phyloP scores from a whole-genome alignment of 371 early-diverging fungal species.

The Rhizopus sp. region DNA sequence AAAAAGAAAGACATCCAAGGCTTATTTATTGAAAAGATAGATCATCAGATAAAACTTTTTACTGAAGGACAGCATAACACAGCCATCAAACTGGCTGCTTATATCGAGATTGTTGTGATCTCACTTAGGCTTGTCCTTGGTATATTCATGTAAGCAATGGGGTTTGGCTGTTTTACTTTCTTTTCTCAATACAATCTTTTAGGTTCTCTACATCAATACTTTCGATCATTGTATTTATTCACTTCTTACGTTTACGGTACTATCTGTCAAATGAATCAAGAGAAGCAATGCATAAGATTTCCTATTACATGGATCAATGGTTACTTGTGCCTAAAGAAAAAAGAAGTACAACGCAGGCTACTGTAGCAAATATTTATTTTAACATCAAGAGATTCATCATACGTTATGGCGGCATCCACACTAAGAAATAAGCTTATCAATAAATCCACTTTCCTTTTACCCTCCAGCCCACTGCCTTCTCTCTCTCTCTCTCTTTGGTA shows the following conservation, averaged over 20 bases:
- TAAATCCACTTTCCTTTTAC: too few relatives aligned
- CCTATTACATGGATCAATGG: conserved; percentile 50
- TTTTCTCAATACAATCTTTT: conserved; percentile 7
- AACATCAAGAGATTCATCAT: conserved; percentile 51
- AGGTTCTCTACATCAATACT: conserved; percentile 73
- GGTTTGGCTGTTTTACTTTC: not conserved
- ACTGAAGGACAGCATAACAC: conserved; percentile 65
- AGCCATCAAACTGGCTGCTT: conserved; percentile 75
- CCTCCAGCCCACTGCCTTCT: too few relatives aligned
- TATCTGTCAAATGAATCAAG: conserved; percentile 67
- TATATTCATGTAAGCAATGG: conserved; percentile 54
- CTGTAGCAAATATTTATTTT: conserved; percentile 46
- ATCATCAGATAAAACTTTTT: conserved; percentile 53
- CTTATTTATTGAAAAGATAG: conserved; percentile 35
- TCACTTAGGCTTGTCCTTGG: conserved; percentile 66
- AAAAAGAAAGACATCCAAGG: conserved; percentile 30
- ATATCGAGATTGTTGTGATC: conserved; percentile 77
- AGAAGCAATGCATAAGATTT: conserved; percentile 54
- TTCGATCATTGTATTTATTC: conserved; percentile 75
- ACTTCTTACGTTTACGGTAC: conserved; percentile 84
- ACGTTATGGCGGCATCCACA: conserved; percentile 40
- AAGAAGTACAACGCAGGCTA: not conserved
- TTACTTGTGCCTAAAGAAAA: conserved; percentile 26
- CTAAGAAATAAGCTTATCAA: not conserved
- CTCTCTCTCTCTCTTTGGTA: too few relatives aligned